Base-by-base conservation (phyloP, 257 asterid species). In the Leptodermis oblonga region DNA sequence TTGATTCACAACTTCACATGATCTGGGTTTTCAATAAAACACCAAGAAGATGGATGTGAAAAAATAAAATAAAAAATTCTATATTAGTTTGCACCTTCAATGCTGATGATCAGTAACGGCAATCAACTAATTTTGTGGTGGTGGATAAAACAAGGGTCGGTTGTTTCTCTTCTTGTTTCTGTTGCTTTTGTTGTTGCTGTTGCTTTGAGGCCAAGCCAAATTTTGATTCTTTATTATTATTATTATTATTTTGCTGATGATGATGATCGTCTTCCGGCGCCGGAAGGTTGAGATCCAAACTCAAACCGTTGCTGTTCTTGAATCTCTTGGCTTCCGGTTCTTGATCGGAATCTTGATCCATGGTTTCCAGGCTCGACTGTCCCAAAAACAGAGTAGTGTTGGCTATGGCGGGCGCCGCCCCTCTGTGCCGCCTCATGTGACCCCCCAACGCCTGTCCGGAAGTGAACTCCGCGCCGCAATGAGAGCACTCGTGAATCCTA, bases 261-360 rank as follows among this genome's bases (percentile, higher is more conserved):
- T 77, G 75, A 43, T 75, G 80, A 71, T 85, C 88, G 45, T 84
- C 88, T 48, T 76, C 87, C 5, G 88, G 90, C 10, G 88, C 90
- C 28, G 93, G 90, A 68, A 86, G 87, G 53, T 90, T 91, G 62
- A 91, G 96, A 83, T 91, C 96, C 81, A 91, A 73, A 13, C 84
- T 75, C 25, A 91, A 71, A 42, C 78, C 80, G 33, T n/a, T n/a
- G n/a, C n/a, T n/a, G n/a, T 25, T 58, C 37, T 49, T 70, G 46
- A n/a, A 41, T 77, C 68, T 76, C 51, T 70, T 43, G 64, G 53
- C 70, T 69, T 82, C 37, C 8, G 65, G 28, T 30, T 75, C 78
- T 5, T 62, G 67, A 36, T 74, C 70, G 39, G 58, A 68, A 34
- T 78, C 86, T 33, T 43, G 78, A 55, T 82, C 82, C 25, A 48